Conservation (phyloP, 805 yeast species). For the Yamadazyma phyllophila region DNA sequence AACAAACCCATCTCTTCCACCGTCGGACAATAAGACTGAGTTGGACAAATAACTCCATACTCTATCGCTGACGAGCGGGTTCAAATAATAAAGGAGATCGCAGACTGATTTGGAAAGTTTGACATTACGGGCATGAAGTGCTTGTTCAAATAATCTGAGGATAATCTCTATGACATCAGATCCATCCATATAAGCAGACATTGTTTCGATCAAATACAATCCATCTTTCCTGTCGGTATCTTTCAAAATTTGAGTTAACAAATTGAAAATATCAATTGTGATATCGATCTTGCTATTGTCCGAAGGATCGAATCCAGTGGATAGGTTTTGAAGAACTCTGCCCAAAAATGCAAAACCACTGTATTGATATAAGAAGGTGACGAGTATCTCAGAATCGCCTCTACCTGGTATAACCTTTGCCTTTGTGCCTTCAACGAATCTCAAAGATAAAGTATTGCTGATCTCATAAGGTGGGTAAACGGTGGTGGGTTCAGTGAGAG, state of each 20-base stretch:
- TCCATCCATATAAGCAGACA: conserved; percentile 49
- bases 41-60: conserved; percentile 78
- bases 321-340: conserved; percentile 65
- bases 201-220: conserved; percentile 32
- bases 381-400: conserved; percentile 35
- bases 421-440: conserved; percentile 51
- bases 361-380: conserved; percentile 68
- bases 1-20: conserved; percentile 62
- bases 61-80: conserved; percentile 53
- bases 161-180: conserved; percentile 62
- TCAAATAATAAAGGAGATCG: conserved; percentile 48
- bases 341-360: conserved; percentile 91
- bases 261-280: conserved; percentile 47
- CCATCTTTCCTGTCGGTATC: conserved; percentile 25
- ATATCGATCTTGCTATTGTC: conserved; percentile 39
- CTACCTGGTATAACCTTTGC: conserved; percentile 66
- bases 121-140: conserved; percentile 55
- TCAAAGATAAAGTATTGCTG: conserved; percentile 43
- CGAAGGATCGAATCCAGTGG: conserved; percentile 36
- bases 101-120: conserved; percentile 45
- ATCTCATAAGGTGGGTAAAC: conserved; percentile 58
- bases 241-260: conserved; percentile 47
- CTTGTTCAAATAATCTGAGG: conserved; percentile 65
- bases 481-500: conserved; percentile 46
- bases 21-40: conserved; percentile 61